Percentiles rank a stretch among this genome's conserved stretches.
phyloP scores from a whole-genome alignment of 2,329 filamentous ascomycete genomes.

The Cladosporium velox region DNA sequence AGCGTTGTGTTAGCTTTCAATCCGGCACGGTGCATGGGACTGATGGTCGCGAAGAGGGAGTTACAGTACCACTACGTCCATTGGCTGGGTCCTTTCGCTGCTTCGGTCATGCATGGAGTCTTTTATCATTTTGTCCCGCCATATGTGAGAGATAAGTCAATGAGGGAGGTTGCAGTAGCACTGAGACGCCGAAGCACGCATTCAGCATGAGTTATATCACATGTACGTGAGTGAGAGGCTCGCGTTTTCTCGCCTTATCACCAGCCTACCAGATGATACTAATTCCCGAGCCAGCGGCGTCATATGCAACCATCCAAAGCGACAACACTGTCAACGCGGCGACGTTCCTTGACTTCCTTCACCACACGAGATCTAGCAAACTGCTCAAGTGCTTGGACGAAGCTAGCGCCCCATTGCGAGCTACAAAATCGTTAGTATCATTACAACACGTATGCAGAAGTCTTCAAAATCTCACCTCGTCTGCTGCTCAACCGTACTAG shows the following conservation, averaged over 20 bases:
- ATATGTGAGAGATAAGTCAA: slow-evolving; percentile 23
- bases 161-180: slow-evolving; percentile 2
- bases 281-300: no score
- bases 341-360: background rate
- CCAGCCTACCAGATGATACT: no score
- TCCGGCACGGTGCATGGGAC: slow-evolving; percentile 39
- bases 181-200: background rate
- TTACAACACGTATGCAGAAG: background rate
- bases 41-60: slow-evolving; percentile 38
- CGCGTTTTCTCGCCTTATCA: no score
- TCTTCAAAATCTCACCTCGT: background rate
- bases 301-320: background rate
- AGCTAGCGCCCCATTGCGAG: background rate
- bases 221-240: no score
- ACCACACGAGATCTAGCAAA: background rate
- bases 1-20: slow-evolving; percentile 33
- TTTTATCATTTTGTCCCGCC: slow-evolving; percentile 36
- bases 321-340: background rate
- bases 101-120: slow-evolving; percentile 37
- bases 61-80: slow-evolving; percentile 41
- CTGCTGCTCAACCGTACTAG: background rate
- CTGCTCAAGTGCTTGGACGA: background rate
- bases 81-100: slow-evolving; percentile 36
- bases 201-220: no score
- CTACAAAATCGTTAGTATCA: background rate